Conservation (phyloP, 257 asterid species). For the Solanum ossicruentum region DNA sequence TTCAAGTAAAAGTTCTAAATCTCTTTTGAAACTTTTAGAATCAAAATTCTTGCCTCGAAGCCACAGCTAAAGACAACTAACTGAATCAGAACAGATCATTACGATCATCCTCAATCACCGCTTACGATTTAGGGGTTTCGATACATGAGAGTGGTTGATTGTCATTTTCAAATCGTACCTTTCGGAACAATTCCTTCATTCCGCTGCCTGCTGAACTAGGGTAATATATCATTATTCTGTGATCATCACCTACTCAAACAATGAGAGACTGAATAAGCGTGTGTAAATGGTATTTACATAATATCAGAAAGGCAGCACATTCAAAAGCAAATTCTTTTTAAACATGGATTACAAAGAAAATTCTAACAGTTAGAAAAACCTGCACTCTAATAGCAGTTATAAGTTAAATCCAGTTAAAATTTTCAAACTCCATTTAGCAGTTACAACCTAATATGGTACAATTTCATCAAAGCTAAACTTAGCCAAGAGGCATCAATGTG, state of each 20-base stretch:
- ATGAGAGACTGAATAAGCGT: conserved; percentile 1
- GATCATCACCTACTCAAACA: conserved; percentile 75
- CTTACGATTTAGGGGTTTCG: not conserved
- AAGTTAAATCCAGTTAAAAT: not conserved
- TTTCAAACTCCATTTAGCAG: not conserved
- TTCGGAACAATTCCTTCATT: conserved; percentile 91
- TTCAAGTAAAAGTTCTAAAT: not conserved
- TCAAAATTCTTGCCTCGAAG: not conserved
- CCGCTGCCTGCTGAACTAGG: conserved; percentile 99
- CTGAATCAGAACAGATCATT: not conserved
- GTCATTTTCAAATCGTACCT: conserved; percentile 29
- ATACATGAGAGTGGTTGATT: not conserved
- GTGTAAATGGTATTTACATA: not conserved
- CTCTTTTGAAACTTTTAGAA: not conserved
- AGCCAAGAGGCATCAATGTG: not conserved
- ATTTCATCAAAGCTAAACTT: not conserved
- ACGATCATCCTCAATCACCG: not conserved
- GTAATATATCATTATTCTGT: conserved; percentile 91
- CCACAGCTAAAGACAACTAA: not conserved
- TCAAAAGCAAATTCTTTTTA: not conserved
- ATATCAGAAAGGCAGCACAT: not conserved
- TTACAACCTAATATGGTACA: not conserved
- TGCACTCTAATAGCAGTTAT: not conserved
- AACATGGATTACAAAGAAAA: not conserved
- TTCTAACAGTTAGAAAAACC: not conserved